Base-by-base conservation (phyloP, 768 basidiomycete genomes). In the Lentinus tigrinus region DNA sequence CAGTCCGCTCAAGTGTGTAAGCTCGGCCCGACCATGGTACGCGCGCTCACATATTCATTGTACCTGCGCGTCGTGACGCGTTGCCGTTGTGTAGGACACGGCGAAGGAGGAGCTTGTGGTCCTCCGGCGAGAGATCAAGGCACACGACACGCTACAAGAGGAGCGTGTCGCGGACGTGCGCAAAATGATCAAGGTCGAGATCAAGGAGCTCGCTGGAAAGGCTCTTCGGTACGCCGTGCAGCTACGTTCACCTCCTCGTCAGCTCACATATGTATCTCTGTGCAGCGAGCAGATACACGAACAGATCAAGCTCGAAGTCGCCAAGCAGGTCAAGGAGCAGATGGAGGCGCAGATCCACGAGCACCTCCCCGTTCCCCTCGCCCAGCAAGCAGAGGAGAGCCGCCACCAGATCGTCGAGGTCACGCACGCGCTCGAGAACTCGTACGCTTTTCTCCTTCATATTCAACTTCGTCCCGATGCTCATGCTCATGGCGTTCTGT, bases 361-460 rank as follows among this genome's bases (percentile, higher is more conserved):
- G 23, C 72, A 81, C 62, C 71, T 85, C 49, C 82, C 82, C 1
- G 69, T 80, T 8, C 71, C 78, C 23, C 69, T 85, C 49, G 60
- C 73, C 17, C 65, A 80, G 57, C 82, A 84, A 63, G 70, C 69
- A 0, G 64, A 70, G 16, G 78, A 82, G 58, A 79, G 72, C 53
- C 75, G 75, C 56, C 68, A 69, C 50, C 76, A 79, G 55, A 62
- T 85, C 44, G 65, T 68, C 17, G 75, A 78, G 8, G 74, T 82
- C 46, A 74, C 74, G 57, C 70, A 73, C 31, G 79, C 82, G 10
- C 66, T 83, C 23, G 61, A 49, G 14, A 87, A 86, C 69, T 83
- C 84, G 85, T 86, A 60, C 61, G 81, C n/a, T n/a, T n/a, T n/a
- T n/a, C n/a, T n/a, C n/a, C n/a, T 77, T 5, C 19, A 28, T 3